These are phyloP conservation scores for Penicillium sp. DNA, from an alignment of 2,329 filamentous ascomycete species.

Conservation along the genomic window DNA sequence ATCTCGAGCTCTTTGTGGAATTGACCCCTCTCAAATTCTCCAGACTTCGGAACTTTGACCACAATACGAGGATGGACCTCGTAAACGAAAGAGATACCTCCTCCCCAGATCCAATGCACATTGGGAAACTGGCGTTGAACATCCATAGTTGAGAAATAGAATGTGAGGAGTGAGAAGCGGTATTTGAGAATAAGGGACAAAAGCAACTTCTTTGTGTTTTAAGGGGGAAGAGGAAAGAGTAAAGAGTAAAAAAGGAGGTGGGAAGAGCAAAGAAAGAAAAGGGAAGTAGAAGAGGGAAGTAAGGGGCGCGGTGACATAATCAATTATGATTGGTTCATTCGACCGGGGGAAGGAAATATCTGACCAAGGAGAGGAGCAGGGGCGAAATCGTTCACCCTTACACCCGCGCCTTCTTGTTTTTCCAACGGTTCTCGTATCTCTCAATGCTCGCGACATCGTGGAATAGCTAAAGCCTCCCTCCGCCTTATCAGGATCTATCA, in stretches of 20 bases:
- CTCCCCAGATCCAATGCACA: conserved; percentile 28
- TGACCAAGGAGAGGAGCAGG: too few relatives aligned
- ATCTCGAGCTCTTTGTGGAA: conserved; percentile 28
- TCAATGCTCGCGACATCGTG: too few relatives aligned
- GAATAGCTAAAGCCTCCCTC: too few relatives aligned
- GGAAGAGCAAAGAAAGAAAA: too few relatives aligned
- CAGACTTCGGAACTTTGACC: conserved; percentile 28
- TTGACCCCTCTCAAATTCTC: conserved; percentile 26
- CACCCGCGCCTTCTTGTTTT: too few relatives aligned
- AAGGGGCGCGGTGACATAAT: too few relatives aligned
- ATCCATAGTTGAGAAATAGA: background rate
- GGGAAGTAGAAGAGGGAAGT: too few relatives aligned
- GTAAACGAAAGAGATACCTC: conserved; percentile 30
- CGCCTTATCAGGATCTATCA: too few relatives aligned
- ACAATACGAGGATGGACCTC: conserved; percentile 30
- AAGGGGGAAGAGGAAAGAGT: background rate
- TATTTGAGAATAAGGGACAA: background rate
- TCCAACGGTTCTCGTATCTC: too few relatives aligned
- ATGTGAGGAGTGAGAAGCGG: background rate
- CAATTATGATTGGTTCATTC: too few relatives aligned
- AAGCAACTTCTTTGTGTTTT: background rate
- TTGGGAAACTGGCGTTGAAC: conserved; percentile 4
- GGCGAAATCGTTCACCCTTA: too few relatives aligned
- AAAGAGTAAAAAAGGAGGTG: background rate
- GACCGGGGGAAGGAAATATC: too few relatives aligned